Base-by-base conservation (phyloP, 2,329 filamentous ascomycete genomes). In the Pseudopithomyces maydicus region DNA sequence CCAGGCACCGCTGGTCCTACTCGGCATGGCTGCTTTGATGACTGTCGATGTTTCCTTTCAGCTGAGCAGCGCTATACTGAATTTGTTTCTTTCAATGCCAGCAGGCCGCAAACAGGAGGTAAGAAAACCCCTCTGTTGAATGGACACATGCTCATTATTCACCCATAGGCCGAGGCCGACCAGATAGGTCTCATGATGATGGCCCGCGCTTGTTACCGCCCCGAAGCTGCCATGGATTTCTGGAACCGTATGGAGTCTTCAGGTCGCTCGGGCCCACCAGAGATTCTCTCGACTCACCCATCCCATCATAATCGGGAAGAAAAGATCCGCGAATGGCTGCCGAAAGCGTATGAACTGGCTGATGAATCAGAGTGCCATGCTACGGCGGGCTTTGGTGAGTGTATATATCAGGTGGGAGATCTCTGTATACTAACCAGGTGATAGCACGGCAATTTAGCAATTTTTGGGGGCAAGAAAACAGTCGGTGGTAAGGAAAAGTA, bases 131-230 rank as follows among this genome's bases (percentile, higher is more conserved):
- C 32, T n/a, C 23, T 14, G 14, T 36, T 8, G 32, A n/a, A 10
- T 6, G 5, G 5, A 39, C 8, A 15, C 12, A 41, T 15, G 67
- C 53, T 63, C 44, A 42, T 19, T 58, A 20, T 49, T n/a, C n/a
- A 12, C 4, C 10, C 11, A 35, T 44, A 90, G 80, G 85, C 82
- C 47, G 90, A 94, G 77, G 90, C 90, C 0, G 90, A 94, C 69
- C 91, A 90, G 66, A 91, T 93, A 46, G 90, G 90, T 0, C 75
- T 93, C 33, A 86, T 93, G 83, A 90, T 93, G 83, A 93, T 93
- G 89, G 86, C 90, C 0, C 85, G 91, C 76, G 88, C 88, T 23
- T 93, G 90, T 77, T 93, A 90, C 70, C 82, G 91, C 59, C 90
- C 90, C 1, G 76, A 81, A 12, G 85, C 86, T 58, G 90, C 90